Conservation (phyloP, 176 grass and related monocot genomes). For the Oryza longistaminata region DNA sequence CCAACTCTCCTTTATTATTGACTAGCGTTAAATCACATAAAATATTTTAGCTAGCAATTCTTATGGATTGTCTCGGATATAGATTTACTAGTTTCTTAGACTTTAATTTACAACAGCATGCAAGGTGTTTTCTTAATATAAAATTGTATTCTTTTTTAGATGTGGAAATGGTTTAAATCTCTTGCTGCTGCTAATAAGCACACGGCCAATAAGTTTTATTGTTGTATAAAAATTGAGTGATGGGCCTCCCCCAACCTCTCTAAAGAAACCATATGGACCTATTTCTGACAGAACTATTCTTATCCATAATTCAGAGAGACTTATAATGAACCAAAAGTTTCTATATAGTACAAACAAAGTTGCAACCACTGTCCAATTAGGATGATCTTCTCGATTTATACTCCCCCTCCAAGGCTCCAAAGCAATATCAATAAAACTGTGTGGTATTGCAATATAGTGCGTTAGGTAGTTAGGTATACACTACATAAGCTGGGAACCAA, state of each 20-base stretch:
- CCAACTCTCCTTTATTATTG: no score
- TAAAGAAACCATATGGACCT: not conserved
- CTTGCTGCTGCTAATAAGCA: no score
- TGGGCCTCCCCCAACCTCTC: no score
- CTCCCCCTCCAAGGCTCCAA: not conserved
- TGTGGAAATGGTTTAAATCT: no score
- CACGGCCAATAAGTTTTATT: no score
- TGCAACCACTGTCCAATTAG: not conserved
- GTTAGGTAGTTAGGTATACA: not conserved
- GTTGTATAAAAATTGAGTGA: no score
- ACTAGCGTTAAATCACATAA: no score
- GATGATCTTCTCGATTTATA: not conserved
- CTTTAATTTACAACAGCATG: not conserved
- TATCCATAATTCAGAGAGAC: not conserved
- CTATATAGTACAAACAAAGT: not conserved
- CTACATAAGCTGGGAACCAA: slow-evolving; percentile 12
- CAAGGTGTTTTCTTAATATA: not conserved
- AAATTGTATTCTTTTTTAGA: not conserved
- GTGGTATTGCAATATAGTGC: not conserved
- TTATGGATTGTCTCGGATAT: not conserved
- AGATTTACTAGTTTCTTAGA: not conserved
- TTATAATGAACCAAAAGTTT: slow-evolving; percentile 7
- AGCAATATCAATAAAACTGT: not conserved
- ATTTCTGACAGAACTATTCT: not conserved
- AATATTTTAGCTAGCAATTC: no score